phyloP scores from a whole-genome alignment of 2,329 filamentous ascomycete species.

The Xylariaceae sp. region DNA sequence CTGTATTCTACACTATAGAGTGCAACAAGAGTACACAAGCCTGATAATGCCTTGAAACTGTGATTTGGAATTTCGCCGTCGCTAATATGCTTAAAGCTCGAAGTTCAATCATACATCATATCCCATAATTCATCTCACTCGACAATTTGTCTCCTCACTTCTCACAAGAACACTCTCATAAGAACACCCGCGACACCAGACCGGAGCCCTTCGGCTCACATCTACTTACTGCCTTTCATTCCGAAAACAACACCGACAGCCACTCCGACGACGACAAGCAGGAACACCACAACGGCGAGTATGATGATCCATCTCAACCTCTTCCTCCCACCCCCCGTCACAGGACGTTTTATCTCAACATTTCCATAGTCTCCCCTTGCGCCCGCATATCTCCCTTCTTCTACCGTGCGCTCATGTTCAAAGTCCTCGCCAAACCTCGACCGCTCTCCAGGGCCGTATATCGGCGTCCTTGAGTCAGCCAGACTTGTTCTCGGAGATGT shows the following conservation, averaged over 20 bases:
- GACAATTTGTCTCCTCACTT: too few species aligned
- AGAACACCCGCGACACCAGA: too few species aligned
- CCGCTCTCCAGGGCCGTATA: constrained; percentile 8
- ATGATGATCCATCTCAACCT: constrained; percentile 5
- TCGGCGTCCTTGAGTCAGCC: constrained; percentile 14
- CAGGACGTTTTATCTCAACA: constrained; percentile 6
- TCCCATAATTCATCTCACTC: too few species aligned
- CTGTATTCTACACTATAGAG: too few species aligned
- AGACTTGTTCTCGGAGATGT: constrained; percentile 8
- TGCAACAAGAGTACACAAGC: too few species aligned
- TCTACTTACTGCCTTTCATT: constrained; percentile 2
- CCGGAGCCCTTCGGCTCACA: too few species aligned
- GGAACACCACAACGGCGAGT: constrained; percentile 8
- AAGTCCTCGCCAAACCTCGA: constrained; percentile 17
- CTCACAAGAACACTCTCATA: too few species aligned
- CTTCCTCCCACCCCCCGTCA: constrained; percentile 13
- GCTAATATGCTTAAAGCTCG: too few species aligned
- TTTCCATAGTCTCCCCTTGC: constrained; percentile 6
- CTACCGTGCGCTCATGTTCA: background rate
- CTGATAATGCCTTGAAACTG: too few species aligned
- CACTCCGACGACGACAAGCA: constrained; percentile 21
- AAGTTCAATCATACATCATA: too few species aligned
- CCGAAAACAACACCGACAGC: constrained; percentile 20
- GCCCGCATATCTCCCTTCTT: constrained; percentile 1
- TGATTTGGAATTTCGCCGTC: too few species aligned